A percentile compares a stretch with the other conserved stretches of the same genome.
Conservation (phyloP, 768 basidiomycete species). For the Mycena vitilis region DNA sequence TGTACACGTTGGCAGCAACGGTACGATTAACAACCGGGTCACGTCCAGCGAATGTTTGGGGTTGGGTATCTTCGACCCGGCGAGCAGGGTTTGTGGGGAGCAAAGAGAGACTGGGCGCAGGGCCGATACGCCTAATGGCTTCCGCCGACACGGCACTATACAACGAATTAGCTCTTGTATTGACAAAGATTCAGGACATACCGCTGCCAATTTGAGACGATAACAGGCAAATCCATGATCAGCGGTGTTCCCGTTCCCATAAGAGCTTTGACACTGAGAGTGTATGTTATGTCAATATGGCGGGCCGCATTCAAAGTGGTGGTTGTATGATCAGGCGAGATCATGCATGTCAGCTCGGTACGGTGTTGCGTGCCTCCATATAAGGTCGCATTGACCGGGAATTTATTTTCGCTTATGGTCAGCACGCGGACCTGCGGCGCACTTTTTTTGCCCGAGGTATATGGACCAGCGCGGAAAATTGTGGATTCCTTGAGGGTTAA, state of each 20-base stretch:
- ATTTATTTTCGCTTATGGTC: slow-evolving; percentile 76
- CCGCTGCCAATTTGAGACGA: slow-evolving; percentile 90
- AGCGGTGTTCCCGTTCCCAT: slow-evolving; percentile 75
- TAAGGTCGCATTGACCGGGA: slow-evolving; percentile 77
- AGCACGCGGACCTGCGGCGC: slow-evolving; percentile 66
- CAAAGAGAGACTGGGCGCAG: slow-evolving; percentile 59
- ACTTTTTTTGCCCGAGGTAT: slow-evolving; percentile 65
- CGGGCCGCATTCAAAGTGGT: slow-evolving; percentile 85
- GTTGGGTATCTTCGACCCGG: slow-evolving; percentile 24
- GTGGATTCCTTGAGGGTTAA: slow-evolving; percentile 83
- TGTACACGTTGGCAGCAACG: slow-evolving; percentile 26
- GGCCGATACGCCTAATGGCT: slow-evolving; percentile 70
- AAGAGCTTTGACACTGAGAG: slow-evolving; percentile 79
- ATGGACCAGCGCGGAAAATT: slow-evolving; percentile 75
- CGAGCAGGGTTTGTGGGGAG: slow-evolving; percentile 40
- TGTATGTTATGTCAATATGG: slow-evolving; percentile 89
- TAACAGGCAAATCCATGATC: slow-evolving; percentile 80
- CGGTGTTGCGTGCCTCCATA: slow-evolving; percentile 78
- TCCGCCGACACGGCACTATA: slow-evolving; percentile 76
- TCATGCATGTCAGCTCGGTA: slow-evolving; percentile 76
- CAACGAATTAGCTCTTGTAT: slow-evolving; percentile 10
- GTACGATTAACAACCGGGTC: slow-evolving; percentile 31
- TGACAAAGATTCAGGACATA: slow-evolving; percentile 46
- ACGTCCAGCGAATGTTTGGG: slow-evolving; percentile 37
- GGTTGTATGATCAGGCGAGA: slow-evolving; percentile 81